These are phyloP conservation scores for Nevesoporus exiguus DNA, from an alignment of 768 basidiomycete species.

Conservation along the genomic window DNA sequence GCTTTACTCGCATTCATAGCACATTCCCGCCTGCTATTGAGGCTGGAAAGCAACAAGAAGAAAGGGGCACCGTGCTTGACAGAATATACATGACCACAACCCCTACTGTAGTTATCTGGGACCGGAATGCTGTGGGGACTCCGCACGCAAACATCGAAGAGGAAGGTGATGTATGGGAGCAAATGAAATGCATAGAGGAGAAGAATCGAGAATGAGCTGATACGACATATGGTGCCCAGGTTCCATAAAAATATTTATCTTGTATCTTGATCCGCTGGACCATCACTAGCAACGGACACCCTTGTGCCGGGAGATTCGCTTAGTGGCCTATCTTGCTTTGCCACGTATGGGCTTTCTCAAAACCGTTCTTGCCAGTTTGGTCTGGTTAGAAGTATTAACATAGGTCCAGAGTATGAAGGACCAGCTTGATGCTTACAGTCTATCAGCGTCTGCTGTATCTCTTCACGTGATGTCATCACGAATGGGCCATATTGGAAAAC, in stretches of 20 bases:
- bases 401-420: not conserved
- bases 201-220: constrained; percentile 29
- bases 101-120: constrained; percentile 67
- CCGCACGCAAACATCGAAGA: constrained; percentile 15
- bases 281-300: not conserved
- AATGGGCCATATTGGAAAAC: constrained; percentile 88
- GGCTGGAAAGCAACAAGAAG: constrained; percentile 48
- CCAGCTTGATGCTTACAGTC: constrained; percentile 57
- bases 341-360: constrained; percentile 88
- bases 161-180: constrained; percentile 67
- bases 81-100: constrained; percentile 60
- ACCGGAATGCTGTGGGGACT: constrained; percentile 33
- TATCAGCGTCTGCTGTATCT: constrained; percentile 75
- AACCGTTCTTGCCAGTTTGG: constrained; percentile 76
- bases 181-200: constrained; percentile 52
- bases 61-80: constrained; percentile 57
- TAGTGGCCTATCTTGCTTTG: constrained; percentile 68
- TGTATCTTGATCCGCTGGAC: not conserved
- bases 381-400: constrained; percentile 40
- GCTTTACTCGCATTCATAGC: constrained; percentile 68
- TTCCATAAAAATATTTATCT: not conserved
- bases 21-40: constrained; percentile 48
- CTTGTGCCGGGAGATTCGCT: not conserved
- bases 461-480: constrained; percentile 78
- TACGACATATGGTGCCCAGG: not conserved